Evolutionary conservation across 2,329 filamentous ascomycete species (phyloP), one percentile per base, ranked within the genome.

Genomic region (Exserohilum rostratum): DNA sequence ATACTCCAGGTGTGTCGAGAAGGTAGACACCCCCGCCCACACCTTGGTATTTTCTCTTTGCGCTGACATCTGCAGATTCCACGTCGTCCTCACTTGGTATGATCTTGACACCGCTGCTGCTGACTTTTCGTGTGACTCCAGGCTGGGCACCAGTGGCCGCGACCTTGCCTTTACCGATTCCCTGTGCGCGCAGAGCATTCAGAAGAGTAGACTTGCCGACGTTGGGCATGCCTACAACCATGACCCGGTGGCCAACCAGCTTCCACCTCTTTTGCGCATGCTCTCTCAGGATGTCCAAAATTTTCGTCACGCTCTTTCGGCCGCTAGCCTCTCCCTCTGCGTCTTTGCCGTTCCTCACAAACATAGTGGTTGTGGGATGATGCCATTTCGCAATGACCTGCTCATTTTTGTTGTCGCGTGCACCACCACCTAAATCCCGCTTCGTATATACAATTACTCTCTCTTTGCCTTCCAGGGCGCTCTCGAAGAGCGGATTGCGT

Each of bases 201-300:
- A 99, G 85, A n/a, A 99, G 81, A 1, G 93, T 92, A 42, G 91
- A 96, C 77, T 99, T 99, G 31, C 95, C 95, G 0, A 96, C 91
- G 71, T 99, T 99, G 31, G 95, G 95, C 93, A 99, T 97, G 50
- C 95, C 95, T 12, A 98, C 93, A 0, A 98, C 85, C 74, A 99
- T 84, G 52, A 92, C 85, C 44, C 92, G 86, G 64, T 91, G 84
- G n/a, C 92, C 93, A 6, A 90, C 87, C n/a, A 98, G 78, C 18
- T 84, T 85, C 64, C 86, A 80, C 27, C 75, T 72, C 22, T 62
- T 62, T 50, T 76, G 70, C n/a, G 83, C 82, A 57, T 83, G 79
- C 3, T 76, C 68, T 54, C 82, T 82, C 50, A 87, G 78, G 51
- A 79, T 78, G 1, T 80, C 74, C 25, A 85, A 73, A n/a, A 86